Evolutionary conservation across 495 filamentous ascomycete genomes (phyloP).

Genomic region (Xylaria palmicola): DNA sequence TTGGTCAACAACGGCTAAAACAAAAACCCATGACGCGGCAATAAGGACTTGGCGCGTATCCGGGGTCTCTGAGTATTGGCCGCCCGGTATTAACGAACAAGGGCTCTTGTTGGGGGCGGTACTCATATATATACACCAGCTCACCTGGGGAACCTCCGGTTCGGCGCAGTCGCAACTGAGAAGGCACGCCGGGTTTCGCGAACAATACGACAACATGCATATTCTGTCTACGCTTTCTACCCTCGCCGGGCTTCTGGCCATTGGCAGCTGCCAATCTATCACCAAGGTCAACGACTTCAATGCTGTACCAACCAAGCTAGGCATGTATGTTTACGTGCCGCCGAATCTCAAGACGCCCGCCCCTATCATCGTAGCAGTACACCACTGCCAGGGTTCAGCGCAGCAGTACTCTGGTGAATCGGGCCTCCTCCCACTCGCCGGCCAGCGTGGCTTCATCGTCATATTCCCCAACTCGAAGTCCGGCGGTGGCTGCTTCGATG

Average conservation of each 20-base stretch:
- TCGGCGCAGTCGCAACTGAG: neutral
- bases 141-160: neutral
- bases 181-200: neutral
- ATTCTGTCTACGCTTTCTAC: constrained; percentile 32
- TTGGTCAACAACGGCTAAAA: constrained; percentile 8
- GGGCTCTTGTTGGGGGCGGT: neutral
- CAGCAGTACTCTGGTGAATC: constrained; percentile 48
- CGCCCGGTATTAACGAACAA: neutral
- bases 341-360: constrained; percentile 49
- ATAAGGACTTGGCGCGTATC: constrained; percentile 5
- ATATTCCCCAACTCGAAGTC: constrained; percentile 40
- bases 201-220: constrained; percentile 34
- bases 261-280: constrained; percentile 34
- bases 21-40: constrained; percentile 9
- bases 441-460: constrained; percentile 25
- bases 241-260: constrained; percentile 29
- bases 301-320: constrained; percentile 42
- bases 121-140: neutral
- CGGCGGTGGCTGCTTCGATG: constrained; percentile 33
- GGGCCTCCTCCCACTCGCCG: constrained; percentile 37
- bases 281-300: constrained; percentile 43
- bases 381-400: constrained; percentile 55
- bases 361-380: constrained; percentile 56
- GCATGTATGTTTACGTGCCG: constrained; percentile 59
- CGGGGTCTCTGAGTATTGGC: neutral